Evolutionary conservation across 2,329 filamentous ascomycete genomes (phyloP).

Genomic region (Fusarium newnesense): DNA sequence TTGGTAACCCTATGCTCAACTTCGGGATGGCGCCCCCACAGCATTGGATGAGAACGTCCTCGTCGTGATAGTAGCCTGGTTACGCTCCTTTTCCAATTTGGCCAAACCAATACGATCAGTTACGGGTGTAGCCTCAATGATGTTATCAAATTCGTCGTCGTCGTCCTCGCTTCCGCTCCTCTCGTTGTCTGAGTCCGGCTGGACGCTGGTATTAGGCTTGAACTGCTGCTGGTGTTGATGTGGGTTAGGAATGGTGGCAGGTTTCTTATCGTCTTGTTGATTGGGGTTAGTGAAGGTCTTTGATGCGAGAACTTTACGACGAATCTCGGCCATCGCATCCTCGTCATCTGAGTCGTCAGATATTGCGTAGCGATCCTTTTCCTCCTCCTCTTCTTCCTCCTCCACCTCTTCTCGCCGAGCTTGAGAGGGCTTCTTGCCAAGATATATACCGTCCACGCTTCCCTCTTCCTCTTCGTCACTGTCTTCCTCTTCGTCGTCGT

Average conservation of each 20-base stretch:
- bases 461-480: slow-evolving; percentile 58
- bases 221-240: slow-evolving; percentile 54
- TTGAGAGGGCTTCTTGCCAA: slow-evolving; percentile 63
- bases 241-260: slow-evolving; percentile 71
- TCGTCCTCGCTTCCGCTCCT: slow-evolving; percentile 52
- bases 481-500: slow-evolving; percentile 59
- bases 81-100: slow-evolving; percentile 66
- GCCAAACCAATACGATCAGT: slow-evolving; percentile 82
- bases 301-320: slow-evolving; percentile 88
- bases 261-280: slow-evolving; percentile 62
- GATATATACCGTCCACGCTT: slow-evolving; percentile 67
- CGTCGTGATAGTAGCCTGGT: slow-evolving; percentile 58
- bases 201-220: slow-evolving; percentile 71
- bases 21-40: slow-evolving; percentile 60
- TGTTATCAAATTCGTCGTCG: slow-evolving; percentile 87
- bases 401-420: slow-evolving; percentile 52
- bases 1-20: slow-evolving; percentile 45
- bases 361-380: slow-evolving; percentile 76
- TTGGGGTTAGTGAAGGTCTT: slow-evolving; percentile 76
- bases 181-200: slow-evolving; percentile 77
- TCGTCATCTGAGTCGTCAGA: slow-evolving; percentile 86
- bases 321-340: slow-evolving; percentile 88
- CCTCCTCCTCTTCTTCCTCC: slow-evolving; percentile 59
- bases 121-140: slow-evolving; percentile 90
- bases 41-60: slow-evolving; percentile 63